Base-by-base conservation (phyloP, 2,329 filamentous ascomycete genomes). In the Phyllosticta citriasiana region DNA sequence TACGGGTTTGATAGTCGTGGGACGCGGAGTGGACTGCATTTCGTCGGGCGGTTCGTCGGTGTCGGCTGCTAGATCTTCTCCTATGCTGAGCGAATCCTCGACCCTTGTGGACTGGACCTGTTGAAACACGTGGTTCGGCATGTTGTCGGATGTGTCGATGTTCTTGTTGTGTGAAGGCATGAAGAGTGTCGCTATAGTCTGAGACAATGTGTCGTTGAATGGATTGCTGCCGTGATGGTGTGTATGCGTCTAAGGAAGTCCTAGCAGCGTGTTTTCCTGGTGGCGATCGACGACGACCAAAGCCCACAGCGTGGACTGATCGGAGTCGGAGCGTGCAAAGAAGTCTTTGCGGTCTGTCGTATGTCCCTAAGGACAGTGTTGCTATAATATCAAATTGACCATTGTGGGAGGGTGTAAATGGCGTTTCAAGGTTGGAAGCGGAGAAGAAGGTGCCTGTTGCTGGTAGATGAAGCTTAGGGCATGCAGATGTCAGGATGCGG, bases 31-130 rank as follows among this genome's bases (percentile, higher is more conserved):
- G 77, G 79, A 69, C 74, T 74, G 71, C 71, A 65, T 65, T 70
- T 76, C 69, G 76, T 97, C 92, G 68, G 92, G 91, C 57, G 92
- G 92, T 74, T 97, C 93, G 74, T 97, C 93, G 57, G 86, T 81
- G 69, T 97, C 93, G 65, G 88, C 83, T 62, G 81, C 77, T 66
- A 85, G 73, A 61, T 96, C 91, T 63, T 86, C 83, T 57, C 61
- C 61, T 9, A 59, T 19, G 57, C 61, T 57, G 52, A 53, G 52
- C 33, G 58, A 12, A 51, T 53, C 61, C 22, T 57, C 61, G 52
- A 65, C 64, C 56, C 67, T 65, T 52, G 67, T 68, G n/a, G 68
- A 67, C 51, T 67, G 63, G 61, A 67, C 70, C 61, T 66, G 70
- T 27, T 64, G 65, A 22, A 64, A 66, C 7, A 63, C 64, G 33